Base-by-base conservation (phyloP, 2,329 filamentous ascomycete species). In the Chrysosporium keratinophilum region DNA sequence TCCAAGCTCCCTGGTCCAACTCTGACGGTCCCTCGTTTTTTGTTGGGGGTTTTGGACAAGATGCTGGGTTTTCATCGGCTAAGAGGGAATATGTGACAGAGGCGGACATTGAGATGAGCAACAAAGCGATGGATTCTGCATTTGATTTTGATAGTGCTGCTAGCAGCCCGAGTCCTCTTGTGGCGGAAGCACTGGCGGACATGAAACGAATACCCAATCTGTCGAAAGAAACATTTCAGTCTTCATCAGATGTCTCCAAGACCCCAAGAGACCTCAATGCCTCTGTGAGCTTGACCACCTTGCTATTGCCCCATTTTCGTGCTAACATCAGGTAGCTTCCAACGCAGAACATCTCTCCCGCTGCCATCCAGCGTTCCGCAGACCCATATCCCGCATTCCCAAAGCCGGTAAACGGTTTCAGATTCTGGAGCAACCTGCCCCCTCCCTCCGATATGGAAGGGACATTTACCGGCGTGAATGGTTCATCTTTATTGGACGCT, bases 101-200 rank as follows among this genome's bases (percentile, higher is more conserved):
- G 15, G 57, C 66, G 23, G 72, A 75, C 50, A 59, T 73, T 42
- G 72, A 74, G 56, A 68, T 64, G 5, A 74, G 71, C 54, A 74
- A 74, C 56, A 70, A 68, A 57, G 71, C 70, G 14, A 74, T 75
- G 73, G 71, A 73, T 58, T 72, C 71, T 28, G 71, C 71, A 11
- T 75, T 75, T 55, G 72, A 75, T 57, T 75, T 75, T 57, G 72
- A 74, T 42, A 74, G 71, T 55, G 72, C 72, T 33, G 72, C 71
- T 6, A 74, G 71, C 59, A 74, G 71, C 35, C 72, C 72, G 1
- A 74, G 70, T 56, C 71, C 64, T 39, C 63, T 70, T 55, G 72
- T 66, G 50, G 57, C 55, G 34, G 66, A 65, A 44, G 14, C 17
- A 44, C 20, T 20, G n/a, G 14, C 23, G n/a, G 51, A 53, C 10